Base-by-base conservation (phyloP, 768 basidiomycete genomes). In the Cystobasidium tubakii region DNA sequence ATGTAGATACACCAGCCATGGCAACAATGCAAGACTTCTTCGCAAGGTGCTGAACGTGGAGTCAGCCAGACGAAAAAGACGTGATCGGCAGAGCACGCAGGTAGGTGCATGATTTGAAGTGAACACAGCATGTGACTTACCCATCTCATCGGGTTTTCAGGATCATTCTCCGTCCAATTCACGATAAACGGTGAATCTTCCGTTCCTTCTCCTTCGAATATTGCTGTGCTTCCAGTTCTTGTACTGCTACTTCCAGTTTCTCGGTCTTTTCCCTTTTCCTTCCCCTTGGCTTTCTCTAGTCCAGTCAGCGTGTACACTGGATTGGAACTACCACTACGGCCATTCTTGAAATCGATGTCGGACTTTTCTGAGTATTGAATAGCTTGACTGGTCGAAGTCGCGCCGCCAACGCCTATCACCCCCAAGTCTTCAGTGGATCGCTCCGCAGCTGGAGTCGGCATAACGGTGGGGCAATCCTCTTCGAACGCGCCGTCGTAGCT, bases 1-100 rank as follows among this genome's bases (percentile, higher is more conserved):
- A 46, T 34, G 70, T 72, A 9, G 70, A 60, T 4, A 72, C 25
- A 4, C 57, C 70, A 27, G 70, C 62, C 17, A 72, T 72, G 10
- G 21, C 62, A 4, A 69, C 50, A 21, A 69, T 69, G n/a, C 12
- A 15, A 23, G 23, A 27, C 31, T 69, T 69, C 66, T 31, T 69
- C 3, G 39, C 39, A 3, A 69, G 9, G 27, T 29, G 12, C 63
- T 65, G 39, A 2, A 25, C 4, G 27, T 6, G 15, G 63, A 65
- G 10, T 4, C 31, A 21, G 31, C 23, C 4, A 60, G 25, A 6
- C 13, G 10, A 60, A 29, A 25, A 27, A 60, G 4, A 29, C 33
- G 25, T 60, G 57, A 60, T 60, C 57, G 57, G 27, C 53, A 54
- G 6, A 54, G 21, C n/a, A n/a, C n/a, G n/a, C n/a, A n/a, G n/a